Base-by-base conservation (phyloP, 495 filamentous ascomycete genomes). In the Schizothecium vesticola region DNA sequence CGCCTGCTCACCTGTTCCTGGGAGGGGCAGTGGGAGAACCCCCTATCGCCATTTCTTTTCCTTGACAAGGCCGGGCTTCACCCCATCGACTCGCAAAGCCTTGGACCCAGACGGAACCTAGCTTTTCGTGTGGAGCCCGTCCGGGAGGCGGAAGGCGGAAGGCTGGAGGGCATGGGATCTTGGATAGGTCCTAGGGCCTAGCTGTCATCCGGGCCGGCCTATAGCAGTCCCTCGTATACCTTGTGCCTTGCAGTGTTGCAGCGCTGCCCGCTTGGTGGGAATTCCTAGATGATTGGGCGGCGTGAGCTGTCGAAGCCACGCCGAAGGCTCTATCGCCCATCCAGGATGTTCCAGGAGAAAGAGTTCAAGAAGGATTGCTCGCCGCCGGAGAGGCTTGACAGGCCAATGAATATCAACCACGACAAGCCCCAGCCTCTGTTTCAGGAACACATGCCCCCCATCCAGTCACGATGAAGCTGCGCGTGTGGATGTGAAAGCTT, bases 201-300 rank as follows among this genome's bases (percentile, higher is more conserved):
- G 43, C 43, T 51, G 43, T n/a, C 43, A 51, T 51, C 43, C 43
- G 43, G 43, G 43, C 43, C 43, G 43, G 43, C 43, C 43, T 51
- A 51, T 51, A 51, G 43, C 43, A 51, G 43, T 51, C 16, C 43
- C 43, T 51, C 43, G 43, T 51, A 51, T 51, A 19, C 43, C 43
- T 55, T n/a, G 65, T 66, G 65, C 65, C 65, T 66, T 66, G 65
- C 65, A 66, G 65, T 29, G 65, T 66, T 33, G 57, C 65, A 66
- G 29, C 63, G 51, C 19, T 28, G 25, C 26, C 13, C 51, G 43
- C 28, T 51, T 51, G 43, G 31, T 2, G 6, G n/a, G 1, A 19
- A 51, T 51, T 51, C 19, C 43, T 19, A 19, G 43, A 51, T 51
- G 43, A 51, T 51, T 51, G 43, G 43, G n/a, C 43, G 19, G 43